A percentile compares a stretch with the other conserved stretches of the same genome.
Evolutionary conservation across 192 early-diverging fungal genomes (phyloP).

Genomic region (Podochytrium sp.): DNA sequence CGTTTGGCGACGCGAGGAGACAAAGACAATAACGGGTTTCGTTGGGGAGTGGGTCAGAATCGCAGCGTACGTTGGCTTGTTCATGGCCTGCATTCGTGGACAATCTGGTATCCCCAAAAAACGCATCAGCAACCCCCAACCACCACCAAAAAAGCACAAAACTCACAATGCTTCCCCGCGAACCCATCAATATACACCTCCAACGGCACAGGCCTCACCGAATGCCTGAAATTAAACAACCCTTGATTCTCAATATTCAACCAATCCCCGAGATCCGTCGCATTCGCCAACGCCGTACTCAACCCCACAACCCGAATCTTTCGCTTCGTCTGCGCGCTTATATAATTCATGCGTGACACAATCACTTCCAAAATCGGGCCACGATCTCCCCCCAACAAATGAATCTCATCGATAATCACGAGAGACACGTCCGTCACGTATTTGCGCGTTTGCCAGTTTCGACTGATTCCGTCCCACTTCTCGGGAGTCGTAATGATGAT

Average conservation of each 20-base stretch:
- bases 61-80: slow-evolving; percentile 93
- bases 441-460: slow-evolving; percentile 85
- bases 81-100: slow-evolving; percentile 98
- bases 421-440: slow-evolving; percentile 88
- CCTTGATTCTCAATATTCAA: slow-evolving; percentile 84
- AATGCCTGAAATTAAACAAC: slow-evolving; percentile 96
- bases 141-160: background rate
- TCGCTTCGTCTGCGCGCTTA: slow-evolving; percentile 74
- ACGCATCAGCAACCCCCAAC: background rate
- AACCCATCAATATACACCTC: slow-evolving; percentile 98
- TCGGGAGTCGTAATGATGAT: slow-evolving; percentile 98
- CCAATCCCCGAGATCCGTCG: slow-evolving; percentile 95
- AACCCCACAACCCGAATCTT: slow-evolving; percentile 92
- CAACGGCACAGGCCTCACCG: slow-evolving; percentile 95
- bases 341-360: slow-evolving; percentile 98
- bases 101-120: slow-evolving; percentile 68
- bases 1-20: slow-evolving; percentile 95
- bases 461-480: slow-evolving; percentile 98
- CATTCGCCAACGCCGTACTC: slow-evolving; percentile 96
- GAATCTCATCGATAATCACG: slow-evolving; percentile 99
- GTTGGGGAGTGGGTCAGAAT: slow-evolving; percentile 92
- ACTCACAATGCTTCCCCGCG: slow-evolving; percentile 83
- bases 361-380: slow-evolving; percentile 98
- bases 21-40: slow-evolving; percentile 97
- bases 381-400: slow-evolving; percentile 93